Evolutionary conservation across 306 rosid genomes (phyloP).

Genomic region (Canavalia gladiata): DNA sequence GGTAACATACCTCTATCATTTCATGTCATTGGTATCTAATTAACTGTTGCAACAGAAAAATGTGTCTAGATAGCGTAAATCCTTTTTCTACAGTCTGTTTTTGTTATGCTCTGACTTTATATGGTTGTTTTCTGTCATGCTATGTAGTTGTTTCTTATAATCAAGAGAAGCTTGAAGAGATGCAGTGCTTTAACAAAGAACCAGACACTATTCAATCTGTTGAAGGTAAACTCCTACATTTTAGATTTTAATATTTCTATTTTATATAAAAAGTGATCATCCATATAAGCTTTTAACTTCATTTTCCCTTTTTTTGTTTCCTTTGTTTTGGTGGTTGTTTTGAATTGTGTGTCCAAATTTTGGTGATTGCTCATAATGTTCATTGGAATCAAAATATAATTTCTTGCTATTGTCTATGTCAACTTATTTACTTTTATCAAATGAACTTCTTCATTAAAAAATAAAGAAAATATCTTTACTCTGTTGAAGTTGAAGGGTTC

Average conservation of each 20-base stretch:
- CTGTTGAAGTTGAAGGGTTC: constrained; percentile 33
- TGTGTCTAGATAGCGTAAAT: constrained; percentile 29
- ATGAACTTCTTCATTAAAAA: background rate
- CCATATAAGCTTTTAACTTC: constrained; percentile 21
- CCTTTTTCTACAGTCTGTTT: background rate
- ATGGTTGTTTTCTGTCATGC: constrained; percentile 47
- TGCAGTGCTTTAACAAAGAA: constrained; percentile 98
- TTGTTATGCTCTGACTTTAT: constrained; percentile 35
- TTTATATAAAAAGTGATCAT: constrained; percentile 20
- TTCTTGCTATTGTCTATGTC: background rate
- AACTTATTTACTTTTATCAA: constrained; percentile 19
- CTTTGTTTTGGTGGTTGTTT: constrained; percentile 20
- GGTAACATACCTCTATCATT: constrained; percentile 11
- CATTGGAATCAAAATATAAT: constrained; percentile 18
- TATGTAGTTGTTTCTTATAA: constrained; percentile 89
- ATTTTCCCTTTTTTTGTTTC: background rate
- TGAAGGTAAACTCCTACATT: constrained; percentile 72
- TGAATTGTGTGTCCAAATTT: constrained; percentile 26
- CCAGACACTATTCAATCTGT: constrained; percentile 89
- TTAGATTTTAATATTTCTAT: constrained; percentile 33
- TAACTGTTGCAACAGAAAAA: constrained; percentile 18
- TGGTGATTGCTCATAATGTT: constrained; percentile 23
- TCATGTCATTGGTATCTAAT: constrained; percentile 37
- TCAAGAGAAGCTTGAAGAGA: constrained; percentile 98
- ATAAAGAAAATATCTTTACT: background rate